Base-by-base conservation (phyloP, 1,284 basidiomycete species). In the Ustilago lituana region DNA sequence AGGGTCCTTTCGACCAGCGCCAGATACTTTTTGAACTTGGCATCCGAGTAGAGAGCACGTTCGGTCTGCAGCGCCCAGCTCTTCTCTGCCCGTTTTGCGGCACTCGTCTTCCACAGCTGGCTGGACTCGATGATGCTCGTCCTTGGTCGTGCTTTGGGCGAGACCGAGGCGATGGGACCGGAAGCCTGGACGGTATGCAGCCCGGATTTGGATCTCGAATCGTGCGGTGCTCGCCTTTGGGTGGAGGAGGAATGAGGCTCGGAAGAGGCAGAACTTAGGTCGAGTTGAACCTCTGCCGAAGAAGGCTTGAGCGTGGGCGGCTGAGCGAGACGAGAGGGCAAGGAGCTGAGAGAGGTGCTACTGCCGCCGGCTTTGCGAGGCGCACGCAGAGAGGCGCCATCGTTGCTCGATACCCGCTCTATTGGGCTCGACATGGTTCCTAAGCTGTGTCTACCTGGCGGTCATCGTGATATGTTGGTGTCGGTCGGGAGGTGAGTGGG, bases 1-100 rank as follows among this genome's bases (percentile, higher is more conserved):
- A 99, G 86, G 68, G 91, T 92, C 82, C 91, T 90, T 82, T 98
- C 96, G 49, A 99, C 91, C 74, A 92, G 89, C 50, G 90, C 88
- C 0, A 90, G 87, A 83, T 94, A 98, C 84, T 97, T 97, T 86
- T 92, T 93, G 85, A 90, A 98, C 82, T 94, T 94, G n/a, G 91
- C 89, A 83, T 98, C 95, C 17, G 71, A 60, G 26, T 74, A 67
- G 31, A 82, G 63, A 3, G 79, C 69, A 15, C 72, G 68, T 46
- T 82, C 80, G 17, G 67, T 74, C 49, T 81, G 79, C 8, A 72
- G 32, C 2, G 78, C 78, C 80, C 80, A 82, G 17, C 55, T 64
- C 44, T 67, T 73, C 40, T 80, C 78, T 3, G 79, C 79, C 12
- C 75, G 43, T 48, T 73, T 74, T 4, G 79, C 80, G 9, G 73